Evolutionary conservation across 495 filamentous ascomycete genomes (phyloP), one percentile per base, ranked within the genome.

Genomic region (Penicillium robsamsonii): DNA sequence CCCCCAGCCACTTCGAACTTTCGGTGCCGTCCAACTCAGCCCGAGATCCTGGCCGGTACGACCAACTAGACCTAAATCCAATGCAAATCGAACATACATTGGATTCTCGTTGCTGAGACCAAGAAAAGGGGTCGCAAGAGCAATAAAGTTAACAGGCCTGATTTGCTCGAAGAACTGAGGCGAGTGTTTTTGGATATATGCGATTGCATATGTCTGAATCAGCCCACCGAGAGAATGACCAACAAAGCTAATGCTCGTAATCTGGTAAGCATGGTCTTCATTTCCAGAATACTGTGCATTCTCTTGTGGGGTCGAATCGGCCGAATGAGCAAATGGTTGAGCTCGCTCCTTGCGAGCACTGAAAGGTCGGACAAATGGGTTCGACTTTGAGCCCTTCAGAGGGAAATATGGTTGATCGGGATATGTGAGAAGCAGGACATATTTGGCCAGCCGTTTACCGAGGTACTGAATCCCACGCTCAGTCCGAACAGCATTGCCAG

Each of bases 21-120:
- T 93, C 12, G 94, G 92, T 17, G 92, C 85, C 56, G 90, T 84
- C 95, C 95, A 98, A 17, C 90, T 96, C 37, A 98, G 76, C 7
- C 94, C 94, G 10, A 98, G 76, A 71, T 98, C 94, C 68, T 97
- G 91, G 4, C 94, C 94, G 7, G 94, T 97, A 29, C 92, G 82
- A 12, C 94, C 94, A 30, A 97, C 95, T 8, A 98, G 81, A 7
- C 94, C 95, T 67, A 97, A 91, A 65, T 98, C 95, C 22, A 98
- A 78, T 2, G 95, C 94, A 70, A 97, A 97, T 56, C 91, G 95
- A 63, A 98, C 90, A 71, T 98, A 97, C 46, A 97, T 74, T 0
- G 94, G 94, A 56, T 98, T 98, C 65, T 98, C 94, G 66, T 98
- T 96, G 71, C 92, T 97, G 45, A 98, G 80, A 0, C 94, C 94